Conservation (phyloP, 139 green algal species). For the Pseudopediastrum boryanum region DNA sequence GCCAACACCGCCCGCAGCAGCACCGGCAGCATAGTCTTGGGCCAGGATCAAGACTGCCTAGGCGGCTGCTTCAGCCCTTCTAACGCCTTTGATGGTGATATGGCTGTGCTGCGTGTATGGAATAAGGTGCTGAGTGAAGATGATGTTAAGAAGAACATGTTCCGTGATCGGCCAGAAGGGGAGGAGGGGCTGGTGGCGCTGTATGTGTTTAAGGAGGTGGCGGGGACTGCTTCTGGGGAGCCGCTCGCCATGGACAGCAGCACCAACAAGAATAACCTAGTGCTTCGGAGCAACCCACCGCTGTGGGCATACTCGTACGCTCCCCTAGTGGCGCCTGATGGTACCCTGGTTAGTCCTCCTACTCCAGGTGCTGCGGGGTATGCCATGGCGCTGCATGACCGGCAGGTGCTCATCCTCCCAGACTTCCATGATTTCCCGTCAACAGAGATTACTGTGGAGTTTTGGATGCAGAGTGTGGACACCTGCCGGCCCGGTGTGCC, state of each 20-base stretch:
- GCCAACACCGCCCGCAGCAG: conserved; percentile 40
- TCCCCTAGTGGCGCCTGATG: conserved; percentile 61
- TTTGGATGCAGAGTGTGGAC: conserved; percentile 84
- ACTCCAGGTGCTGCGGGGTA: conserved; percentile 66
- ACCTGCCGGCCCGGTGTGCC: conserved; percentile 66
- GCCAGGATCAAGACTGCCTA: conserved; percentile 84
- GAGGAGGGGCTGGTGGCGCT: conserved; percentile 53
- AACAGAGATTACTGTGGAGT: conserved; percentile 83
- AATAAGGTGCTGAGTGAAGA: conserved; percentile 54
- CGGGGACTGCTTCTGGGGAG: not conserved
- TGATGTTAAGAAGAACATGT: conserved; percentile 67
- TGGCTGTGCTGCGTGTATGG: conserved; percentile 82
- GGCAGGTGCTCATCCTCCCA: conserved; percentile 78
- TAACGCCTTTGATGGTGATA: conserved; percentile 65
- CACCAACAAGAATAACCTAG: conserved; percentile 59
- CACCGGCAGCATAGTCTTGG: conserved; percentile 77
- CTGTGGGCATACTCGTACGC: conserved; percentile 75
- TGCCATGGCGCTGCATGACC: conserved; percentile 73
- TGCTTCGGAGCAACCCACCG: conserved; percentile 53
- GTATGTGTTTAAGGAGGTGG: conserved; percentile 64
- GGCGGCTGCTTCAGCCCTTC: conserved; percentile 82
- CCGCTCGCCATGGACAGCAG: conserved; percentile 34
- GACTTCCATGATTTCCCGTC: conserved; percentile 80
- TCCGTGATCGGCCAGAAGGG: conserved; percentile 31
- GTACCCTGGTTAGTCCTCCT: conserved; percentile 55